Evolutionary conservation across 176 grass and related monocot species (phyloP), one percentile per base, ranked within the genome.

Genomic region (Ensete glaucum): DNA sequence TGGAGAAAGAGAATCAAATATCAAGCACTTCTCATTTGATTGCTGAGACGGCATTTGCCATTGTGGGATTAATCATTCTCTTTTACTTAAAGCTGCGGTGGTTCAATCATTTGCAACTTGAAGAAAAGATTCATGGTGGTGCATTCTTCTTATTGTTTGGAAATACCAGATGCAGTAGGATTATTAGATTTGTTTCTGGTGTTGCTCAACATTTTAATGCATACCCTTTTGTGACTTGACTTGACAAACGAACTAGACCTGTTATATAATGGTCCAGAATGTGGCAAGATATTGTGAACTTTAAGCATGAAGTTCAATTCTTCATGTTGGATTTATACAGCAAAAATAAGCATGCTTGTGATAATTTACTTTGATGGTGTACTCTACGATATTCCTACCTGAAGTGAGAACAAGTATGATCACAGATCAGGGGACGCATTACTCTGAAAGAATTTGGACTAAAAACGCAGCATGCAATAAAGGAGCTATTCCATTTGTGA

Each of bases 401-500:
- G 57, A 60, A 60, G n/a, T 60, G 57, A 60, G 57, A 60, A n/a
- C 57, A 8, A 60, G 57, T 60, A 60, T 60, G 57, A 60, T n/a
- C 14, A 60, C 34, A 43, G 34, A 8, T 60, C 7, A 60, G 57
- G n/a, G 6, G 15, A 60, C 6, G 15, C 7, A 8, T 43, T 43
- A 5, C 34, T 43, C 13, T 17, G 57, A 17, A 60, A 60, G 57
- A 60, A 60, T 19, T 60, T 60, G 16, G 57, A 60, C 4, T 17
- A 60, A 60, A 60, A 19, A 21, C 8, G 14, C 34, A 43, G 57
- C 15, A n/a, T 17, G 57, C 6, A 60, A 19, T 9, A 8, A 60
- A 60, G 16, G 16, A 3, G 57, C 34, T 4, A 43, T 43, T 43
- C 34, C 34, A 6, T 43, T 7, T 21, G 57, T 60, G 14, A 1